Base-by-base conservation (phyloP, 169 alveolate species). In the Eimeria falciformis region DNA sequence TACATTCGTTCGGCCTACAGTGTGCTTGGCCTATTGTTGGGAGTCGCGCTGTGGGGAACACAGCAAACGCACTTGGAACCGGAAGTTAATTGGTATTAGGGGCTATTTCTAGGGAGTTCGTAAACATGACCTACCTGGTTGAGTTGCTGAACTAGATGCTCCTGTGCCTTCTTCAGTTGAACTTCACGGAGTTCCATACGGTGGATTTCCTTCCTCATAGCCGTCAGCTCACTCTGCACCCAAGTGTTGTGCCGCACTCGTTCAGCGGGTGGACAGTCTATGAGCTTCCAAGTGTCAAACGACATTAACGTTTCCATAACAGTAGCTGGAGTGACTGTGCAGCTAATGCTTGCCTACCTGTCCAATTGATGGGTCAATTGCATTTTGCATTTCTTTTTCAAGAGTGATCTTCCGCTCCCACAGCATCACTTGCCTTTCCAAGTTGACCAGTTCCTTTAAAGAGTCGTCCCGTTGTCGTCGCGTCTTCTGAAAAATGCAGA, bases 401-500 rank as follows among this genome's bases (percentile, higher is more conserved):
- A 98, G 95, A 92, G 96, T 95, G 55, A 98, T 98, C 93, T 97
- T 98, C 86, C 98, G 92, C 87, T 98, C 99, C 99, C 98, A 98
- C 25, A 98, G 95, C 69, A 96, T 92, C 56, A 98, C 96, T 95
- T 98, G 95, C 21, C 96, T 97, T 87, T 96, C 97, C 56, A 96
- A 84, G 45, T 93, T 95, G 55, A 96, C 97, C n/a, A 96, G 95
- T 68, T 96, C 96, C 79, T 94, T 96, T 90, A 96, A 97, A 43
- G 96, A 93, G 83, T 94, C 95, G 25, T 95, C 96, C n/a, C 96
- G 92, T 84, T 96, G 90, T 96, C 50, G 95, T 95, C 93, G 95
- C 97, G 73, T 96, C 69, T 77, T 96, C 98, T 85, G 97, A 94
- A 27, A 96, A 43, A 40, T 33, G 0, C 27, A 21, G 40, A 33